These are phyloP conservation scores for Chaetothyriales sp. DNA, from an alignment of 2,329 filamentous ascomycete species.

Conservation along the genomic window DNA sequence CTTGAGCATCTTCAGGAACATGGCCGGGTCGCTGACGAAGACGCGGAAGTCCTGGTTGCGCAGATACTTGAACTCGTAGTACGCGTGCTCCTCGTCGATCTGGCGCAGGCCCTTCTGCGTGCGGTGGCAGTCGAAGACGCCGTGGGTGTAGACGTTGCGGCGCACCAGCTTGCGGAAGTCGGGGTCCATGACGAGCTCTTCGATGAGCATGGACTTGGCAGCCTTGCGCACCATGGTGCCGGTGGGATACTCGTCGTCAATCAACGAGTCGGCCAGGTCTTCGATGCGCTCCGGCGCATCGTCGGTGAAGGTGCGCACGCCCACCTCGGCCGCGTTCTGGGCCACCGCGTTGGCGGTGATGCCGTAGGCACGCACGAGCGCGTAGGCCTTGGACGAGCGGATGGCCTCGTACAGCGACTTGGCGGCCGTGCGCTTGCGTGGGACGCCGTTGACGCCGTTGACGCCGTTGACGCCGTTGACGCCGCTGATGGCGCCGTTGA, in stretches of 20 bases:
- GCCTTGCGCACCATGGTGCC: slow-evolving; percentile 62
- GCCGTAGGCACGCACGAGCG: slow-evolving; percentile 76
- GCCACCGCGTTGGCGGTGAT: slow-evolving; percentile 81
- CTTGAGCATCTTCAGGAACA: slow-evolving; percentile 94
- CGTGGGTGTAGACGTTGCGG: slow-evolving; percentile 67
- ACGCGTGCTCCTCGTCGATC: slow-evolving; percentile 89
- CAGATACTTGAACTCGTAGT: slow-evolving; percentile 96
- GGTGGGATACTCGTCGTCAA: slow-evolving; percentile 60
- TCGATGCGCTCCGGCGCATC: slow-evolving; percentile 68
- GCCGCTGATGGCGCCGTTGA: slow-evolving; percentile 43
- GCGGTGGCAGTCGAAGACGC: slow-evolving; percentile 71
- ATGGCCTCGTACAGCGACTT: slow-evolving; percentile 73
- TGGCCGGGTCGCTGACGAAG: slow-evolving; percentile 68
- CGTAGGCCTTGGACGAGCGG: slow-evolving; percentile 64
- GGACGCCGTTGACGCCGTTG: slow-evolving; percentile 44
- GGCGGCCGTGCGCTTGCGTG: slow-evolving; percentile 69
- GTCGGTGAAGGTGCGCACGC: slow-evolving; percentile 68
- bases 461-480: slow-evolving; percentile 29
- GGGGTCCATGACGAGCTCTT: slow-evolving; percentile 78
- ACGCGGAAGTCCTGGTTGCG: slow-evolving; percentile 75
- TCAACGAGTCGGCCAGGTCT: slow-evolving; percentile 69
- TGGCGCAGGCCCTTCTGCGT: slow-evolving; percentile 89
- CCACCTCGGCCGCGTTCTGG: slow-evolving; percentile 67
- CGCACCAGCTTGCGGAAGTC: slow-evolving; percentile 80
- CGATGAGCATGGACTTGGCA: slow-evolving; percentile 75